A percentile compares a stretch with the other conserved stretches of the same genome.
Conservation (phyloP, 768 basidiomycete species). For the Galerina marginata region DNA sequence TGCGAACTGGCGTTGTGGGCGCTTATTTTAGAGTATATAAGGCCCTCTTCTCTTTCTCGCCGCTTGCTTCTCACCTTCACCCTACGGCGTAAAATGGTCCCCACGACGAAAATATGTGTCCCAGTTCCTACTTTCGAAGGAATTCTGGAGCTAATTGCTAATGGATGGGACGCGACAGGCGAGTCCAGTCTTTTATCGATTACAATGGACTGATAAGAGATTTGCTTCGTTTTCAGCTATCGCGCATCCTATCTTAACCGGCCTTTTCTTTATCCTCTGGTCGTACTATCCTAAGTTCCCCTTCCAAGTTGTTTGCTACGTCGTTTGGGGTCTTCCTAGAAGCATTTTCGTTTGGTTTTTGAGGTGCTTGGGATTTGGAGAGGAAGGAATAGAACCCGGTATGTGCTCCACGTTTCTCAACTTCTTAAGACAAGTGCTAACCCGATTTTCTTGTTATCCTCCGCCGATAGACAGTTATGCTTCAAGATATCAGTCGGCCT, state of each 20-base stretch:
- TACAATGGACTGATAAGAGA: neutral
- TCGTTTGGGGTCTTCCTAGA: neutral
- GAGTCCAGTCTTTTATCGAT: neutral
- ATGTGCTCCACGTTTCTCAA: too few relatives aligned
- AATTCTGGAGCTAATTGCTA: neutral
- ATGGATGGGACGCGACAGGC: neutral
- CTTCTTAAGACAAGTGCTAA: too few relatives aligned
- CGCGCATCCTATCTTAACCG: neutral
- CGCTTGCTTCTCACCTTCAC: neutral
- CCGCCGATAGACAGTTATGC: neutral
- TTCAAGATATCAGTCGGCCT: neutral
- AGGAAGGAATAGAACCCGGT: neutral
- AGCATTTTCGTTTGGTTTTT: neutral
- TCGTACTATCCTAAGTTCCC: neutral
- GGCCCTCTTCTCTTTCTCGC: neutral
- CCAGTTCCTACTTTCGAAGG: neutral
- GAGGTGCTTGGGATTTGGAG: constrained; percentile 1
- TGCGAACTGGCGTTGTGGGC: neutral
- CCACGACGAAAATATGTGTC: neutral
- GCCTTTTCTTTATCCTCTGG: neutral
- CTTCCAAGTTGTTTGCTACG: neutral
- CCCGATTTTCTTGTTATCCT: neutral
- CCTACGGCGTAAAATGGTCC: neutral
- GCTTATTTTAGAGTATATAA: neutral
- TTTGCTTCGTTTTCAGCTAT: neutral